phyloP scores from a whole-genome alignment of 2,329 filamentous ascomycete genomes.

The Ambrosiella beaveri region DNA sequence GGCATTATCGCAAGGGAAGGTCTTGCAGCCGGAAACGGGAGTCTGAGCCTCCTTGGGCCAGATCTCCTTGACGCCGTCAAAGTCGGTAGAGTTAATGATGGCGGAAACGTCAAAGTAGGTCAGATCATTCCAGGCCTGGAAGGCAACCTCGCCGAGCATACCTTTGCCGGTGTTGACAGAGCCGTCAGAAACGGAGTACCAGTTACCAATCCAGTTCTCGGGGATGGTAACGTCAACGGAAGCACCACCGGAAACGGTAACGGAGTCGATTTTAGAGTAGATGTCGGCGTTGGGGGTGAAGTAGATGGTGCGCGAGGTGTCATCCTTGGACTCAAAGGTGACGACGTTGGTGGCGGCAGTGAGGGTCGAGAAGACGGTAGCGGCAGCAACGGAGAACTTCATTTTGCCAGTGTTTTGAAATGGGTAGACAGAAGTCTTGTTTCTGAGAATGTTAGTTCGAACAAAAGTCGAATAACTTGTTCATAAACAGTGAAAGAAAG shows the following conservation, averaged over 20 bases:
- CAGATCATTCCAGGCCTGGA: slow-evolving; percentile 29
- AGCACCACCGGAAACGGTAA: slow-evolving; percentile 24
- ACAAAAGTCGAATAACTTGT: neutral
- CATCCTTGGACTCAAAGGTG: slow-evolving; percentile 42
- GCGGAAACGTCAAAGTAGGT: slow-evolving; percentile 43
- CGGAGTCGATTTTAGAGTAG: slow-evolving; percentile 19
- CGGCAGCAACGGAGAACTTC: slow-evolving; percentile 17
- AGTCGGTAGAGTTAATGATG: slow-evolving; percentile 35
- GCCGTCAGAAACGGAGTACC: slow-evolving; percentile 31
- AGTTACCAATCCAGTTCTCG: slow-evolving; percentile 31
- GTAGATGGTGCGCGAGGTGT: slow-evolving; percentile 29
- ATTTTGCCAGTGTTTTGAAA: slow-evolving; percentile 4
- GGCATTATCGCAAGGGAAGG: slow-evolving; percentile 34
- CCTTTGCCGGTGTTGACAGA: slow-evolving; percentile 23
- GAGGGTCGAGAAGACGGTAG: slow-evolving; percentile 28
- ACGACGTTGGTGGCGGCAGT: slow-evolving; percentile 32
- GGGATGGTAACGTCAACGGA: slow-evolving; percentile 28
- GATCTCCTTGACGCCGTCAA: slow-evolving; percentile 36
- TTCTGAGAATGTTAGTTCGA: neutral
- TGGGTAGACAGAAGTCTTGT: slow-evolving; percentile 1
- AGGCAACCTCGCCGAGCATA: slow-evolving; percentile 36
- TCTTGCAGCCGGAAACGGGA: slow-evolving; percentile 32
- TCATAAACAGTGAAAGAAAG: neutral
- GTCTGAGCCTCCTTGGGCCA: slow-evolving; percentile 25
- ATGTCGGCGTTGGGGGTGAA: slow-evolving; percentile 29